Evolutionary conservation across 106 monocot species (phyloP), one percentile per base, ranked within the genome.

Genomic region (Acanthochlamys bracteata): DNA sequence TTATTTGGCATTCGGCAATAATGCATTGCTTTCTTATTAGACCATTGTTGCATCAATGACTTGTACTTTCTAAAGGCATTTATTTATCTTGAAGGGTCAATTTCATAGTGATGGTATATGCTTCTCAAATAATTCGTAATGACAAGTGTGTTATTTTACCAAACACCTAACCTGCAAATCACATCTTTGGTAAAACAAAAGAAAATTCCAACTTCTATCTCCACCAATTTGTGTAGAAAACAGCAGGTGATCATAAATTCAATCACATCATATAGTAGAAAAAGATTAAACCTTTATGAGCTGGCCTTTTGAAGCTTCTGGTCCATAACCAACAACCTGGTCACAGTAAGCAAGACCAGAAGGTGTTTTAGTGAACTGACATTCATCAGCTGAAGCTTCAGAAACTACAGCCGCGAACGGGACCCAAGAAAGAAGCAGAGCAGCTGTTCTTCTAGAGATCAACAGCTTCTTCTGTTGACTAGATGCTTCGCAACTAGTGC

Each of bases 271-370:
- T 20, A 55, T 23, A 58, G 14, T 16, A 39, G 26, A 55, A 11
- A 14, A 39, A 46, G 39, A 53, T 21, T 16, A 9, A 23, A 95
- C 95, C 84, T 88, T 96, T 53, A 96, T 91, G 59, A 96, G 96
- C 69, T 83, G 96, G 12, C 96, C 96, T 52, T 85, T 75, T 54
- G 72, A 26, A 42, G 90, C 80, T 27, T 68, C 73, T 1, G 53
- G 57, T n/a, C 96, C 96, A 56, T 55, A 53, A 26, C 95, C 95
- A 20, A 88, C 67, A 25, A 85, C 78, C 20, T 62, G 62, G 60
- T 96, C 96, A 57, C 96, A 91, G 78, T 80, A 96, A 17, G 76
- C 87, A 56, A 96, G 88, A 17, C 90, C 96, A 14, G 82, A 87
- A 24, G 87, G 84, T 1, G 87, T 67, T 42, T 72, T 73, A 19